A percentile compares a stretch with the other conserved stretches of the same genome.
phyloP scores from a whole-genome alignment of 306 rosid species.

The Clitoria ternatea region DNA sequence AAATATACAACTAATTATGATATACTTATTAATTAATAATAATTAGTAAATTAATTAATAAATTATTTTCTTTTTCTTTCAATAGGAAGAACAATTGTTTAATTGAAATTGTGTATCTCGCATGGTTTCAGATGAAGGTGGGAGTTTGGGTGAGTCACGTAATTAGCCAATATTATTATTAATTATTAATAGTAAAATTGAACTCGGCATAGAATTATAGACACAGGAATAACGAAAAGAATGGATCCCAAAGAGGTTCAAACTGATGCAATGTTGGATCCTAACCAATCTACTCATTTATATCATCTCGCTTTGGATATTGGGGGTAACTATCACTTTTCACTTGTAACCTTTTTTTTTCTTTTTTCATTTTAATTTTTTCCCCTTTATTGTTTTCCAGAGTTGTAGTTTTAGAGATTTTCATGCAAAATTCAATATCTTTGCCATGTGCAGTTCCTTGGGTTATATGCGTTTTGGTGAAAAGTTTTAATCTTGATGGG shows the following conservation, averaged over 20 bases:
- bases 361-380: not conserved
- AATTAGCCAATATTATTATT: not conserved
- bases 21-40: not conserved
- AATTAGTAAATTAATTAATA: not conserved
- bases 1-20: not conserved
- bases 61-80: not conserved
- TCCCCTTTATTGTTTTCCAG: not conserved
- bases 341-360: not conserved
- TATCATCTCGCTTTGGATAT: slow-evolving; percentile 86
- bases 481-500: not conserved
- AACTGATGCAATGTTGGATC: slow-evolving; percentile 31
- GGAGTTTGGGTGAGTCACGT: not conserved
- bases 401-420: not conserved
- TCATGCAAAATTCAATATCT: not conserved
- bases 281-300: slow-evolving; percentile 28
- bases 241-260: slow-evolving; percentile 49
- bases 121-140: not conserved
- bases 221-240: not conserved
- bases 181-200: not conserved
- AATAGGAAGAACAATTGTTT: no score
- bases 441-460: not conserved
- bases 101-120: not conserved
- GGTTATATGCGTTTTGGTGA: not conserved
- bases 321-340: slow-evolving; percentile 55
- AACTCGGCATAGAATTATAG: not conserved